A percentile compares a stretch with the other conserved stretches of the same genome.
phyloP scores from a whole-genome alignment of 306 rosid species.

The Cicer bijugum region DNA sequence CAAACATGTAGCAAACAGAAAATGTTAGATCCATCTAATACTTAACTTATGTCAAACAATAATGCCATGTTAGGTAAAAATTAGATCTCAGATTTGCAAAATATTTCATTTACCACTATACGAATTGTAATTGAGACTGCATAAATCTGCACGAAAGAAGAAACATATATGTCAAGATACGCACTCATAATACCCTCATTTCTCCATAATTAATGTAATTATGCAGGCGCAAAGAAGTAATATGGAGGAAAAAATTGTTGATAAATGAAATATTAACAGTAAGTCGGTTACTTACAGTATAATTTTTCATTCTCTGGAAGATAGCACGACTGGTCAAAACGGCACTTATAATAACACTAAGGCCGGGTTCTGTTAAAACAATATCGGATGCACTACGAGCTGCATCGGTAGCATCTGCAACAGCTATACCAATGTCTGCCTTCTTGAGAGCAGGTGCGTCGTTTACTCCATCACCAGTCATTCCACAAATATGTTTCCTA shows the following conservation, averaged over 20 bases:
- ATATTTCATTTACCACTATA: slow-evolving; percentile 76
- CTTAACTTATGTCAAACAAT: slow-evolving; percentile 9
- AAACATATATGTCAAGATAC: slow-evolving; percentile 23
- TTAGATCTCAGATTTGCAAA: slow-evolving; percentile 27
- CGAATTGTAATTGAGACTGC: slow-evolving; percentile 98
- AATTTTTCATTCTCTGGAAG: slow-evolving; percentile 98
- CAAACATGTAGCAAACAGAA: slow-evolving; percentile 41
- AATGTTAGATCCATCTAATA: slow-evolving; percentile 27
- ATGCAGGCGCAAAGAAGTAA: not conserved
- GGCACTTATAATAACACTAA: slow-evolving; percentile 96
- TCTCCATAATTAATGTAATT: slow-evolving; percentile 1
- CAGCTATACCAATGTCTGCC: slow-evolving; percentile 99
- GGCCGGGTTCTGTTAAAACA: slow-evolving; percentile 96
- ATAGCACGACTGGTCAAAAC: slow-evolving; percentile 97
- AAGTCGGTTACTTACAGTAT: slow-evolving; percentile 69
- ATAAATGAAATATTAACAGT: slow-evolving; percentile 22
- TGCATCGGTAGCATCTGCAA: slow-evolving; percentile 99
- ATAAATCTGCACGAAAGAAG: slow-evolving; percentile 73
- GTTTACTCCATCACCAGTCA: slow-evolving; percentile 99
- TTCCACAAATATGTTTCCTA: slow-evolving; percentile 96
- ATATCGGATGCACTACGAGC: slow-evolving; percentile 99
- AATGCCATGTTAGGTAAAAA: slow-evolving; percentile 6
- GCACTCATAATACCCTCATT: slow-evolving; percentile 13
- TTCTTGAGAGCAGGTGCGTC: slow-evolving; percentile 99
- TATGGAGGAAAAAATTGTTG: not conserved